phyloP scores from a whole-genome alignment of 768 basidiomycete species.

The Multifurca ochricompacta region DNA sequence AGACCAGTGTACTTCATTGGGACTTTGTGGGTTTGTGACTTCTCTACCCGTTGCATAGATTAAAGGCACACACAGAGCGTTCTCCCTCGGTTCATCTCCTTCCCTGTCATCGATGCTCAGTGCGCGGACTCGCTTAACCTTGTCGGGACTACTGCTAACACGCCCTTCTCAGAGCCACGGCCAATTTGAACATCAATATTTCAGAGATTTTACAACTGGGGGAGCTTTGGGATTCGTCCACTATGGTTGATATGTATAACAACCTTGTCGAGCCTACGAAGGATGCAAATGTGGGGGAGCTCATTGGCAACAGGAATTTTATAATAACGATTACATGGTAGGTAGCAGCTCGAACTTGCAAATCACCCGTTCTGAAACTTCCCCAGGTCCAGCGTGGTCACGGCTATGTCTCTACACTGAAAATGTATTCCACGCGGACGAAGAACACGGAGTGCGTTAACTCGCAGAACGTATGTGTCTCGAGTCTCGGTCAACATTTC shows the following conservation, averaged over 20 bases:
- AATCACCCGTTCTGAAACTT: neutral
- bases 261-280: conserved; percentile 17
- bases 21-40: conserved; percentile 46
- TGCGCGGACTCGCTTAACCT: conserved; percentile 22
- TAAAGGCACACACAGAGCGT: conserved; percentile 38
- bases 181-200: conserved; percentile 27
- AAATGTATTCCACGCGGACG: conserved; percentile 30
- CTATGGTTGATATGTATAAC: conserved; percentile 13
- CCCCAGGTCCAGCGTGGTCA: conserved; percentile 30
- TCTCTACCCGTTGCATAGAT: neutral
- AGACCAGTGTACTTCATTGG: conserved; percentile 57
- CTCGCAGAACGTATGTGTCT: conserved; percentile 24
- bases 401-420: conserved; percentile 28
- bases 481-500: neutral
- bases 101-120: conserved; percentile 46
- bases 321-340: conserved; percentile 31
- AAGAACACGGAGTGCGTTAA: conserved; percentile 30
- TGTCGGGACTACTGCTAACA: neutral
- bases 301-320: conserved; percentile 30
- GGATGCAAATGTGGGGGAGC: conserved; percentile 26
- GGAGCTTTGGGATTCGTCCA: conserved; percentile 23
- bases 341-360: neutral
- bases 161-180: conserved; percentile 21
- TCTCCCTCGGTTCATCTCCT: conserved; percentile 58
- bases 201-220: conserved; percentile 27